Conservation (phyloP, 495 filamentous ascomycete genomes). For the Chlorociboria aeruginascens region DNA sequence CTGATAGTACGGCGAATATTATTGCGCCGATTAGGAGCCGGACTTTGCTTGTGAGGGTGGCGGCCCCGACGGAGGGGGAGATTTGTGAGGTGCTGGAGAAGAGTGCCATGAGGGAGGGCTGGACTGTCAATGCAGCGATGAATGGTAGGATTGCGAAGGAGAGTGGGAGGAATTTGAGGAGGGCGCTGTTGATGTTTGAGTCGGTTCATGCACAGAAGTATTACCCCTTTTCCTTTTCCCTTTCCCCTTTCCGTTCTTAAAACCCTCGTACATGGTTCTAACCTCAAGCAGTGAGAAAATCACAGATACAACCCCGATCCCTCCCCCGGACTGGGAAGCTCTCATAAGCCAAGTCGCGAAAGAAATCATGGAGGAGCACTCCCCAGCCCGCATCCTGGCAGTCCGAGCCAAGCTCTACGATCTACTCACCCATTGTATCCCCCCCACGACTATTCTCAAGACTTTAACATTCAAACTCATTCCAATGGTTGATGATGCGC, state of each 20-base stretch:
- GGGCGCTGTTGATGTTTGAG: conserved; percentile 89
- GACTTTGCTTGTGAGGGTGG: conserved; percentile 81
- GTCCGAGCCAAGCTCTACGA: conserved; percentile 92
- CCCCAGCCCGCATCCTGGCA: conserved; percentile 70
- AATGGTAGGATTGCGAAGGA: conserved; percentile 81
- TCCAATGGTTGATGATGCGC: conserved; percentile 66
- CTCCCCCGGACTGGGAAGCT: conserved; percentile 92
- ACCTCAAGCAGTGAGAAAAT: conserved; percentile 65
- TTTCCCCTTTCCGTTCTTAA: no score
- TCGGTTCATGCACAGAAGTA: conserved; percentile 95
- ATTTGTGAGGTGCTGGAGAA: conserved; percentile 66
- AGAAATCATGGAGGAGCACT: conserved; percentile 85
- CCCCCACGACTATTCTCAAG: conserved; percentile 83
- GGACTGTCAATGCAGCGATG: conserved; percentile 54
- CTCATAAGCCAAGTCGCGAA: conserved; percentile 76
- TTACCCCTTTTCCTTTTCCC: conserved; percentile 13
- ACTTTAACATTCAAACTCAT: conserved; percentile 89
- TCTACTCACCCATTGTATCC: conserved; percentile 91
- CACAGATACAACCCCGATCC: conserved; percentile 74
- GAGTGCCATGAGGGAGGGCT: conserved; percentile 68
- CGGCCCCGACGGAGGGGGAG: conserved; percentile 74
- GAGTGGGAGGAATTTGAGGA: conserved; percentile 80
- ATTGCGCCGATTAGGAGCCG: conserved; percentile 90
- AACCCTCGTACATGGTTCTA: not conserved
- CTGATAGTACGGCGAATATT: conserved; percentile 92